These are phyloP conservation scores for Aureobasidium sp. DNA, from an alignment of 2,329 filamentous ascomycete species.

Conservation along the genomic window DNA sequence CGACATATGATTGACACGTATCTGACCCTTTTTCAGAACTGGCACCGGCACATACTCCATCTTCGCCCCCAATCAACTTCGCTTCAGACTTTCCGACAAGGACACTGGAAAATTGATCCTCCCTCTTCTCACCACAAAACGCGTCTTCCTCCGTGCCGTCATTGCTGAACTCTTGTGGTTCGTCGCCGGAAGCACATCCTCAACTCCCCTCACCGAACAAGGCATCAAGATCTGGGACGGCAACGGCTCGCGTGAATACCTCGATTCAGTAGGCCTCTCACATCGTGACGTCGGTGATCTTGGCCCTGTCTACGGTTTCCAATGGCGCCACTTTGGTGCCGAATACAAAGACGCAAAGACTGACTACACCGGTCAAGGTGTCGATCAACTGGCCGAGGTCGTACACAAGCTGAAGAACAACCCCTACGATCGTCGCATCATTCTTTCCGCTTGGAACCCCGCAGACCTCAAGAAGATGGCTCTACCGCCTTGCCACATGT, in stretches of 20 bases:
- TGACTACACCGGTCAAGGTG: conserved; percentile 80
- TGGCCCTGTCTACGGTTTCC: conserved; percentile 94
- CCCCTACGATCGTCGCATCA: conserved; percentile 83
- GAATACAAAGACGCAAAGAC: conserved; percentile 70
- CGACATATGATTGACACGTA: not conserved
- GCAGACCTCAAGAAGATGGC: conserved; percentile 80
- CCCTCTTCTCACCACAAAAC: conserved; percentile 93
- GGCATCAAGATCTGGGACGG: conserved; percentile 98
- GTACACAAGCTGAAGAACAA: conserved; percentile 73
- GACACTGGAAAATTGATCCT: conserved; percentile 54
- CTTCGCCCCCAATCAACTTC: conserved; percentile 78
- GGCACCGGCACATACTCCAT: conserved; percentile 88
- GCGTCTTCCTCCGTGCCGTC: conserved; percentile 85
- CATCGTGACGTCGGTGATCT: conserved; percentile 83
- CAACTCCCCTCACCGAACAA: conserved; percentile 61
- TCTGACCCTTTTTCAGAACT: conserved; percentile 47
- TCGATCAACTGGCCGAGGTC: conserved; percentile 89
- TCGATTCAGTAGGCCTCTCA: conserved; percentile 73
- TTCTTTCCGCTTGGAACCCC: conserved; percentile 91
- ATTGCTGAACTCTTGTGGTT: conserved; percentile 96
- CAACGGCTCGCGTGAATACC: conserved; percentile 83
- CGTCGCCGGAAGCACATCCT: conserved; percentile 74
- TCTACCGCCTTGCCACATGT: conserved; percentile 92
- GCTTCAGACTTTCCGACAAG: conserved; percentile 67
- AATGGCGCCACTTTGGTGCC: conserved; percentile 97